Conservation (phyloP, 129 eudicot genomes). For the Solidago caesia region DNA sequence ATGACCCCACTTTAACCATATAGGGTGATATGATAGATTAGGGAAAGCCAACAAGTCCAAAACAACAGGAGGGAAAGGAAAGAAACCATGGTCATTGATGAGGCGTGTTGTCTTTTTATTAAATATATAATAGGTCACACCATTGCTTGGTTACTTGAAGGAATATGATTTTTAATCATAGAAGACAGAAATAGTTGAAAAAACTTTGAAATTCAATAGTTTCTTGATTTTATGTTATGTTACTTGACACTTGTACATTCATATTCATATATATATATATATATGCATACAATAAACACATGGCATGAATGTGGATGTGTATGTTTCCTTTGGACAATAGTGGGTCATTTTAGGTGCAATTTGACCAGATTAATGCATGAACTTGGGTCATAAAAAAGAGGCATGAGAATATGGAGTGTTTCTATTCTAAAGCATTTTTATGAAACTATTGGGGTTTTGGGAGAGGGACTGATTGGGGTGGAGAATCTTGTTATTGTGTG, state of each 20-base stretch:
- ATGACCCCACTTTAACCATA: conserved; percentile 26
- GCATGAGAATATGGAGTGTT: conserved; percentile 30
- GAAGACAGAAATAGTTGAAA: conserved; percentile 9
- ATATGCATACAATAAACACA: conserved; percentile 11
- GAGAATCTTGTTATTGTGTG: conserved; percentile 1
- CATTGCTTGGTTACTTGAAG: conserved; percentile 17
- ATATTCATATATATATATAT: neutral
- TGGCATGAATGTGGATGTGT: neutral
- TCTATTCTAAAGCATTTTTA: conserved; percentile 10
- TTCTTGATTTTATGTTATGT: conserved; percentile 9
- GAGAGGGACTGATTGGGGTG: conserved; percentile 17
- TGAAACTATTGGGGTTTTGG: conserved; percentile 11
- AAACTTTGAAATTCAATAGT: neutral
- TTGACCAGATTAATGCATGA: conserved; percentile 20
- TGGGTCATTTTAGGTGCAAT: conserved; percentile 25
- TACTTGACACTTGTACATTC: neutral
- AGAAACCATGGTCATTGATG: conserved; percentile 4
- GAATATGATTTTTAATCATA: conserved; percentile 22
- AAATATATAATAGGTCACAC: conserved; percentile 8
- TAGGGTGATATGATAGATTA: conserved; percentile 25
- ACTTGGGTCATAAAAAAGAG: conserved; percentile 22
- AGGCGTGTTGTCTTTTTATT: conserved; percentile 20
- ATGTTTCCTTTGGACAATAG: conserved; percentile 20
- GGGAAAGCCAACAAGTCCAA: conserved; percentile 12
- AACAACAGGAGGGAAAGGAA: neutral